Percentiles rank a stretch among this genome's conserved stretches.
Conservation (phyloP, 495 filamentous ascomycete species). For the Podospora anserina region DNA sequence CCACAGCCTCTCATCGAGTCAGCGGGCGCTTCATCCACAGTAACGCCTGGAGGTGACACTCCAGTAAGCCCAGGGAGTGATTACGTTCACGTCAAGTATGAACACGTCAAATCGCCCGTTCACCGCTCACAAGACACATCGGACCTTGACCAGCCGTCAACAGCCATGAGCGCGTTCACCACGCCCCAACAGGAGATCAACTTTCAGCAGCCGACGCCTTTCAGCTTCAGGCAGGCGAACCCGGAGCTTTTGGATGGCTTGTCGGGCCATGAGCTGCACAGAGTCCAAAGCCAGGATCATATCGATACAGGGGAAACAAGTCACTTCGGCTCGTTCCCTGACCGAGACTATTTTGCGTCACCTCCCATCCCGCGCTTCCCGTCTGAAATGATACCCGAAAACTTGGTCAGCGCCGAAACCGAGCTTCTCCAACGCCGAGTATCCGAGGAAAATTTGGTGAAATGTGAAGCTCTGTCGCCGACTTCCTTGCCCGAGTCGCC, state of each 20-base stretch:
- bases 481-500: slow-evolving; percentile 31
- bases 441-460: slow-evolving; percentile 21
- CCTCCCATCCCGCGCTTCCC: slow-evolving; percentile 24
- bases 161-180: slow-evolving; percentile 16
- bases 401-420: slow-evolving; percentile 1
- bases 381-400: slow-evolving; percentile 24
- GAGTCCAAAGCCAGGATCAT: slow-evolving; percentile 12
- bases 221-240: slow-evolving; percentile 15
- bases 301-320: slow-evolving; percentile 13
- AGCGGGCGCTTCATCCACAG: not conserved
- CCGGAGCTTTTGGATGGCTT: slow-evolving; percentile 8
- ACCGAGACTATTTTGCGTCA: slow-evolving; percentile 25
- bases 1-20: slow-evolving; percentile 5
- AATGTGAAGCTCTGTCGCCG: slow-evolving; percentile 29
- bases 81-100: slow-evolving; percentile 20
- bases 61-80: slow-evolving; percentile 24
- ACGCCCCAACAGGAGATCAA: slow-evolving; percentile 13
- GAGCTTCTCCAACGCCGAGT: slow-evolving; percentile 17
- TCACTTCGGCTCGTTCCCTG: slow-evolving; percentile 21
- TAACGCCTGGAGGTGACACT: slow-evolving; percentile 8
- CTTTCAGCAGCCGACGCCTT: slow-evolving; percentile 21
- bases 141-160: slow-evolving; percentile 8
- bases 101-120: slow-evolving; percentile 11
- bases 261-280: slow-evolving; percentile 9
- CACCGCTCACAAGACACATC: slow-evolving; percentile 2